Evolutionary conservation across 1,284 basidiomycete genomes (phyloP).

Genomic region (Trichosporon inkin): DNA sequence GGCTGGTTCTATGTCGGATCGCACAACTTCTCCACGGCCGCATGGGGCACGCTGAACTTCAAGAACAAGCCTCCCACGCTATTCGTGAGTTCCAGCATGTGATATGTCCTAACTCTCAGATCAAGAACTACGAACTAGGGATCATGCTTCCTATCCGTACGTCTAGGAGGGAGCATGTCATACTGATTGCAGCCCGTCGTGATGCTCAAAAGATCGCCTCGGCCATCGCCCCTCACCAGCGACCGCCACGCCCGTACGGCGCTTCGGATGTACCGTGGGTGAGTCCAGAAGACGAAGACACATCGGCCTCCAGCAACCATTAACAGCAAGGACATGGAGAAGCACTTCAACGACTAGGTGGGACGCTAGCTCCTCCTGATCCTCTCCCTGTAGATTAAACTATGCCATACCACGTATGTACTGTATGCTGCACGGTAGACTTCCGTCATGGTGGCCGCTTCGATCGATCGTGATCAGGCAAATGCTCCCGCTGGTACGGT

Average conservation of each 20-base stretch:
- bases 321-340: conserved; percentile 6
- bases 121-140: conserved; percentile 48
- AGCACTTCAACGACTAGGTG: background rate
- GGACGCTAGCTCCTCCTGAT: too few species aligned
- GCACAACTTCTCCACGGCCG: conserved; percentile 45
- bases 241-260: conserved; percentile 41
- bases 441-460: background rate
- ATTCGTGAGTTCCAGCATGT: conserved; percentile 13
- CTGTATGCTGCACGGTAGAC: too few species aligned
- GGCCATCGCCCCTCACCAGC: conserved; percentile 39
- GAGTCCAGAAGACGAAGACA: conserved; percentile 12
- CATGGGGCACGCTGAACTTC: conserved; percentile 45
- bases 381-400: background rate
- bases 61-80: conserved; percentile 36
- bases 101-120: conserved; percentile 10
- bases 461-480: background rate
- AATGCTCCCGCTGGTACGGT: background rate
- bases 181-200: conserved; percentile 26
- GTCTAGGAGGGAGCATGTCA: conserved; percentile 12
- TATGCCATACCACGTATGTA: background rate
- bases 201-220: conserved; percentile 31
- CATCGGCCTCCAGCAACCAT: background rate
- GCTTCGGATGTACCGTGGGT: conserved; percentile 43
- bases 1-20: conserved; percentile 49
- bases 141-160: conserved; percentile 47